Evolutionary conservation across 2,329 filamentous ascomycete genomes (phyloP), one percentile per base, ranked within the genome.

Genomic region (Pestalotiopsis sp.): DNA sequence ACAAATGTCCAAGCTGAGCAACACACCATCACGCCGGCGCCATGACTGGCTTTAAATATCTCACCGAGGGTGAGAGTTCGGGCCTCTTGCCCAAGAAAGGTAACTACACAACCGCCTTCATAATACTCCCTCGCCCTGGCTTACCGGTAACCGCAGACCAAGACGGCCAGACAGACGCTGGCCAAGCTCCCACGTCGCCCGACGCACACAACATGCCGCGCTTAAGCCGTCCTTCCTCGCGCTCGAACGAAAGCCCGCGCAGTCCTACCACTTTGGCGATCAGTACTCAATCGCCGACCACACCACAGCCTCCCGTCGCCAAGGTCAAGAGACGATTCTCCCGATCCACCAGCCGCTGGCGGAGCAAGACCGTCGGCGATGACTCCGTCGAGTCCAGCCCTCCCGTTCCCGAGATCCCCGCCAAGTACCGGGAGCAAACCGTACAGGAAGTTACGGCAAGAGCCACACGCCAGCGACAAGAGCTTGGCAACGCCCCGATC

Each of bases 41-140:
- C 13, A 62, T 62, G 59, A 62, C 59, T 14, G 59, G 59, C 9
- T 39, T 62, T 20, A 62, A 62, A 20, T 62, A 62, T 31, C 59
- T 62, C 59, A 36, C 25, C 14, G 25, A 62, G n/a, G 59, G 27
- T n/a, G 59, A 62, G 59, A 60, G 20, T 36, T 36, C 31, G 31
- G 31, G 31, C 31, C 9, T 36, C 20, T 36, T 41, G 4, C n/a
- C 38, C 13, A 62, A 62, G 4, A 31, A 62, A 39, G 25, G 36
- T 20, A 62, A 61, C 13, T 62, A 62, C 57, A 27, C 52, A 58
- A 11, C 14, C 13, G 11, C 52, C 20, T 23, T 23, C 27, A 9
- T 60, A 7, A 36, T 9, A 36, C 7, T 9, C 31, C 31, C 27
- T 7, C 31, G 31, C 31, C 31, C 31, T 36, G 31, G 31, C 31